Base-by-base conservation (phyloP, 2,329 filamentous ascomycete genomes). In the Thermothelomyces thermophilus region DNA sequence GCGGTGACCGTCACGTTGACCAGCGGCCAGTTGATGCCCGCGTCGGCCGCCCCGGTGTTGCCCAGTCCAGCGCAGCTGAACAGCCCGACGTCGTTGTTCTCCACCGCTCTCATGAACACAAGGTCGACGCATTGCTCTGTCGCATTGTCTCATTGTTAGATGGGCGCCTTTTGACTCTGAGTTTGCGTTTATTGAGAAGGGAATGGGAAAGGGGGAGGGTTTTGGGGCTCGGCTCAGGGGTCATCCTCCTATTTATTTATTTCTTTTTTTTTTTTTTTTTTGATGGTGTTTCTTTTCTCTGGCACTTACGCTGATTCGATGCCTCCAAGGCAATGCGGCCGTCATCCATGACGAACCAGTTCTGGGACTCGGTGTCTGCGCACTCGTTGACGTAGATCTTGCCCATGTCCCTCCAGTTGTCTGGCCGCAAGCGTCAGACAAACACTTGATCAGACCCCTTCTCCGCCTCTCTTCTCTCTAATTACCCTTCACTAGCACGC, bases 371-470 rank as follows among this genome's bases (percentile, higher is more conserved):
- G 16, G 58, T 58, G 17, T 60, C 64, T 44, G 61, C 59, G 57
- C 68, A 70, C 11, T 64, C 59, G 35, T 62, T 60, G 22, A 70
- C 48, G 45, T 54, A 61, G 56, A 70, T 59, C 49, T 46, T 62
- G n/a, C 62, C 67, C 67, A 70, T 70, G 50, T 70, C 66, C 57
- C 64, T 68, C 67, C 67, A 70, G 61, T 66, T 66, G 54, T 55
- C 66, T 68, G 44, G n/a, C n/a, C n/a, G n/a, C n/a, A n/a, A n/a
- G n/a, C n/a, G n/a, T n/a, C n/a, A n/a, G n/a, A n/a, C n/a, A n/a
- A n/a, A n/a, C n/a, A n/a, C n/a, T n/a, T n/a, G n/a, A n/a, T n/a
- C n/a, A n/a, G n/a, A 19, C 40, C 13, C 2, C 28, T 31, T 17
- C 39, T 30, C 9, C 16, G 36, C 16, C 45, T 26, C 28, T 31